Evolutionary conservation across 495 filamentous ascomycete genomes (phyloP).

Genomic region (Daldinia grandis): DNA sequence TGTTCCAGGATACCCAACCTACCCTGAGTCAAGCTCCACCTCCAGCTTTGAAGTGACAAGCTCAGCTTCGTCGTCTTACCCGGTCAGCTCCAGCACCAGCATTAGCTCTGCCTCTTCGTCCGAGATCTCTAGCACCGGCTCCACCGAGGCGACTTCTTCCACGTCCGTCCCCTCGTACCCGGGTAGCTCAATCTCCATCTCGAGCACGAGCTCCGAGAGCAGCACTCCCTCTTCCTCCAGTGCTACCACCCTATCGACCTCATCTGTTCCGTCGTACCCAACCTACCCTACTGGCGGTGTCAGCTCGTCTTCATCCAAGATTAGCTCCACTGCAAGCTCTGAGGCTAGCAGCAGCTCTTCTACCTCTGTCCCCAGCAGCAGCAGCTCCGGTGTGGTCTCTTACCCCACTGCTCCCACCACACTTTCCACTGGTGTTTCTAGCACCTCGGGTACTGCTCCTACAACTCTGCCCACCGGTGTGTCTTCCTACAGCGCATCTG

Average conservation of each 20-base stretch:
- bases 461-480: not conserved
- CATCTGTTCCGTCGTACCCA: not conserved
- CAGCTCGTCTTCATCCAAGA: not conserved
- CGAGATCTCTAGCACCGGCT: not conserved
- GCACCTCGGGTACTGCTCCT: not conserved
- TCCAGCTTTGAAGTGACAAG: not conserved
- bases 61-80: not conserved
- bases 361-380: not conserved
- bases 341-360: conserved; percentile 16
- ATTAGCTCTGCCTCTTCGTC: not conserved
- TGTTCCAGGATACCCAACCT: conserved; percentile 36
- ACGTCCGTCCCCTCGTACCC: conserved; percentile 41
- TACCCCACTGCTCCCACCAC: not conserved
- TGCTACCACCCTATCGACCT: not conserved
- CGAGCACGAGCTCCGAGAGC: not conserved
- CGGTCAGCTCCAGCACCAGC: conserved; percentile 21
- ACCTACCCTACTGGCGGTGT: not conserved
- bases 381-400: not conserved
- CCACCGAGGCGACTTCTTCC: not conserved
- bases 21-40: conserved; percentile 4
- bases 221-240: not conserved
- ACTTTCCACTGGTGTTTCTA: too few relatives aligned
- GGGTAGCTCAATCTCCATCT: not conserved
- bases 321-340: conserved; percentile 17
- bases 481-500: conserved; percentile 7